phyloP scores from a whole-genome alignment of 257 asterid species.

The Solanum clarkiae region DNA sequence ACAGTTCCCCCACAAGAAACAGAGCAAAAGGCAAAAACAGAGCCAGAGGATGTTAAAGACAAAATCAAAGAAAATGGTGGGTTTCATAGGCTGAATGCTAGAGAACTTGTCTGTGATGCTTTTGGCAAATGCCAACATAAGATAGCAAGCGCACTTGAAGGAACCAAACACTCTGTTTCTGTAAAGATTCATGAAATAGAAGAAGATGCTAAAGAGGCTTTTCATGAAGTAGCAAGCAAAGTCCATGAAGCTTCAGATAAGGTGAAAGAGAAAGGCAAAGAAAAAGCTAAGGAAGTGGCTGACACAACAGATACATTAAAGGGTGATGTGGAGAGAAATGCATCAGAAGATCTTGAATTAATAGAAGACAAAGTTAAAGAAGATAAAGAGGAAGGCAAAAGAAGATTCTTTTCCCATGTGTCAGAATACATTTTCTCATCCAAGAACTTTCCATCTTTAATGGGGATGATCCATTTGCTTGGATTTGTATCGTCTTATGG shows the following conservation, averaged over 20 bases:
- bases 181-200: conserved; percentile 17
- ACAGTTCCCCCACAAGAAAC: conserved; percentile 17
- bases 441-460: conserved; percentile 5
- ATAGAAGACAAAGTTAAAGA: conserved; percentile 1
- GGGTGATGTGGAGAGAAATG: neutral
- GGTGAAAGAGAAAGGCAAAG: conserved; percentile 8
- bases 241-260: conserved; percentile 1
- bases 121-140: conserved; percentile 24
- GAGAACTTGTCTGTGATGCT: conserved; percentile 25
- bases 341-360: neutral
- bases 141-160: conserved; percentile 13
- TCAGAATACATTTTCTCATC: conserved; percentile 7
- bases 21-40: neutral
- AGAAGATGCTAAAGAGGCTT: conserved; percentile 12
- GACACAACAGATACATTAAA: conserved; percentile 1
- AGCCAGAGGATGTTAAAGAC: neutral
- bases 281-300: neutral
- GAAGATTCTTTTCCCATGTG: conserved; percentile 11
- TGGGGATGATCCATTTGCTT: conserved; percentile 30
- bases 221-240: neutral
- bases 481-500: conserved; percentile 60
- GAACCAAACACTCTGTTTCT: conserved; percentile 1
- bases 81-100: neutral
- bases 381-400: conserved; percentile 18
- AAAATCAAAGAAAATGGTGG: neutral